phyloP scores from a whole-genome alignment of 2,329 filamentous ascomycete genomes.

The Phoma sp. region DNA sequence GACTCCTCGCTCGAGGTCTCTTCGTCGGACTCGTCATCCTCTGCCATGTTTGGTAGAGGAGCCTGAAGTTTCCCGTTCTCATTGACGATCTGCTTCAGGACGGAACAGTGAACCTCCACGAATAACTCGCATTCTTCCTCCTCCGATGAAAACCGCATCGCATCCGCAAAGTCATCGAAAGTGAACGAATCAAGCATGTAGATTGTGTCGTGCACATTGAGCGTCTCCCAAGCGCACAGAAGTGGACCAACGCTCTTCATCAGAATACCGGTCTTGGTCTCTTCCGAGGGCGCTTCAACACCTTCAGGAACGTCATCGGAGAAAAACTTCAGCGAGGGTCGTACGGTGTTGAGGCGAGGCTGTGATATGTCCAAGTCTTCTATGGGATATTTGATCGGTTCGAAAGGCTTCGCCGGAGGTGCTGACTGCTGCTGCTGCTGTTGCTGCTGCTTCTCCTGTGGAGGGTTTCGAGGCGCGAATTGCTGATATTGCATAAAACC shows the following conservation, averaged over 20 bases:
- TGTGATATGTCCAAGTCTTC: conserved; percentile 87
- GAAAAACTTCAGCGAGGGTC: conserved; percentile 80
- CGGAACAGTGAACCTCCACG: conserved; percentile 87
- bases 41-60: conserved; percentile 71
- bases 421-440: conserved; percentile 58
- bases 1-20: conserved; percentile 61
- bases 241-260: conserved; percentile 87
- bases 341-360: conserved; percentile 64
- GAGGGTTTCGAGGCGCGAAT: conserved; percentile 29
- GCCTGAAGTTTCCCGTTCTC: conserved; percentile 81
- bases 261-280: conserved; percentile 62
- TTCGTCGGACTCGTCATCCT: conserved; percentile 43
- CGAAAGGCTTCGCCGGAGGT: conserved; percentile 50
- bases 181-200: conserved; percentile 96
- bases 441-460: conserved; percentile 46
- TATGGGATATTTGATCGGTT: conserved; percentile 89
- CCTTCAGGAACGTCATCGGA: conserved; percentile 63
- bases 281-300: conserved; percentile 43
- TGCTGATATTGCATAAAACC: conserved; percentile 22
- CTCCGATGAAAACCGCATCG: conserved; percentile 77
- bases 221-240: conserved; percentile 91
- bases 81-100: conserved; percentile 84
- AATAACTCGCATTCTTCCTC: conserved; percentile 82
- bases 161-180: conserved; percentile 93
- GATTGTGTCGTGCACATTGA: conserved; percentile 97